Evolutionary conservation across 768 basidiomycete species (phyloP).

Genomic region (Tulasnella sp.): DNA sequence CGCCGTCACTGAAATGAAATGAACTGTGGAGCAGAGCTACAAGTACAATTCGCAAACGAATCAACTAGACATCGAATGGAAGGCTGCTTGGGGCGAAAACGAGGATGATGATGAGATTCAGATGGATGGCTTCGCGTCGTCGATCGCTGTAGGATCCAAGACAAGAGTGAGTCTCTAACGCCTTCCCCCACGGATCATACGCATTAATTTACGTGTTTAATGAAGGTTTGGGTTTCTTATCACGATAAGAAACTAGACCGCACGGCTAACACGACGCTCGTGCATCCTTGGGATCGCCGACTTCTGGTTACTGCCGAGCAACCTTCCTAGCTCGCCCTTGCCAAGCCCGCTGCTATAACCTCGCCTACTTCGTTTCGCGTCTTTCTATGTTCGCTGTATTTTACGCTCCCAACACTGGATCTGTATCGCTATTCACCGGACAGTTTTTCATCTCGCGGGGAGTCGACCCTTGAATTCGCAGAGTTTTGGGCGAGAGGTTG

Average conservation of each 20-base stretch:
- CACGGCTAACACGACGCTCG: not conserved
- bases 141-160: not conserved
- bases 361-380: not conserved
- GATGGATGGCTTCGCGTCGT: not conserved
- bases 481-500: not conserved
- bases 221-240: conserved; percentile 13
- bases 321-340: not conserved
- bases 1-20: not conserved
- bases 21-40: not conserved
- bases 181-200: not conserved
- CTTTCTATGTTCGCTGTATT: not conserved
- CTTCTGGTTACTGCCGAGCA: not conserved
- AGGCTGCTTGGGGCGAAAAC: not conserved
- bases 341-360: not conserved
- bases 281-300: conserved; percentile 7
- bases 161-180: not conserved
- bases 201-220: not conserved
- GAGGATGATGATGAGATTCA: not conserved
- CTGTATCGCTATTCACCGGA: not conserved
- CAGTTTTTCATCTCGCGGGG: conserved; percentile 4
- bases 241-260: not conserved
- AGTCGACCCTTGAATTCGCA: conserved; percentile 11
- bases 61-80: conserved; percentile 1
- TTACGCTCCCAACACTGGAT: not conserved
- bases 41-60: not conserved